Base-by-base conservation (phyloP, 1,284 basidiomycete species). In the Marasmius sp. region DNA sequence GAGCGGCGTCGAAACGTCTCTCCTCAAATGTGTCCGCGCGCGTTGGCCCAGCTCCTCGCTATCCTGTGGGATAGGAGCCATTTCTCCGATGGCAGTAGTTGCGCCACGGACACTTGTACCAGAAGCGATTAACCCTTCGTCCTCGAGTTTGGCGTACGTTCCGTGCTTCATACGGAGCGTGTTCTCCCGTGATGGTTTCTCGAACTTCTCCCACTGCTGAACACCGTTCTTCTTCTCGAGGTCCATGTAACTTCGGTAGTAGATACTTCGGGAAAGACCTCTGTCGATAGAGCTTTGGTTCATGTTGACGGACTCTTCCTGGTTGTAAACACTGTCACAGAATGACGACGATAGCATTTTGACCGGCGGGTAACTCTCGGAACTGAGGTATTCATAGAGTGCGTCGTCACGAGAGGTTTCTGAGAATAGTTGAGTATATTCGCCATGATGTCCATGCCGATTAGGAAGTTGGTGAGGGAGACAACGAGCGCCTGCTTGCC, bases 291-390 rank as follows among this genome's bases (percentile, higher is more conserved):
- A n/a, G n/a, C n/a, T n/a, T 78, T 99, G 97, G 76, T 99, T 99
- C 97, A 99, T 98, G 77, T 99, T 99, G 76, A 99, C 97, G 67
- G 97, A 99, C 85, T 99, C 97, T 88, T 99, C 97, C 78, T 99
- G 97, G 77, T 99, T 99, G 80, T 99, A 99, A 38, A 97, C 97
- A 69, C 95, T 98, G 79, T 99, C 96, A 98, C 57, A 99, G 82
- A 73, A 99, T 99, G 4, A 97, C 97, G 53, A 99, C 96, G 66
- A 98, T 95, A 52, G 96, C 96, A 72, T 99, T 99, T 77, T 98
- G 95, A 18, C 97, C 97, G 12, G 97, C 97, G 37, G 97, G 97
- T 51, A 99, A 84, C 73, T 99, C 96, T 69, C 95, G 87, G 88
- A 99, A 99, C 71, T 93, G 65, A 99, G 86, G 71, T 98, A 98